Evolutionary conservation across 1,284 basidiomycete genomes (phyloP).

Genomic region (Anthracocystis walkeri): DNA sequence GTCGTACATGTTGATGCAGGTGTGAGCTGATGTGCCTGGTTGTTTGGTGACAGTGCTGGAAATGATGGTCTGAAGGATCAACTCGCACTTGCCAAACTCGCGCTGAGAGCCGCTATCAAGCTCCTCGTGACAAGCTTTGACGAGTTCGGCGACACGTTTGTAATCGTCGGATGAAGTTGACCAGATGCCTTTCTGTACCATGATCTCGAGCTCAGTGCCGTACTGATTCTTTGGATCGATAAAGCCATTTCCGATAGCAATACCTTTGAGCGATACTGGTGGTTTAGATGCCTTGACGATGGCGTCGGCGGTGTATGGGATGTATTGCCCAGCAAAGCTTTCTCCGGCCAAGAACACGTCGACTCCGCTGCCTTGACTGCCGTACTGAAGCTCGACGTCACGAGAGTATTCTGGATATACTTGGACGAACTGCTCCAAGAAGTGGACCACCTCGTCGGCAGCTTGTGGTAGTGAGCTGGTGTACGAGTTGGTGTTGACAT

Average conservation of each 20-base stretch:
- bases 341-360: constrained; percentile 69
- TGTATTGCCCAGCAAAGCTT: constrained; percentile 57
- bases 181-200: constrained; percentile 82
- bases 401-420: constrained; percentile 87
- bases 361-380: constrained; percentile 77
- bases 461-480: constrained; percentile 79
- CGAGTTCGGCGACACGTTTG: constrained; percentile 67
- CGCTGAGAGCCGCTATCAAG: constrained; percentile 74
- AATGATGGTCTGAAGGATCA: constrained; percentile 77
- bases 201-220: constrained; percentile 88
- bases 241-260: constrained; percentile 97
- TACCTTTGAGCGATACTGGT: constrained; percentile 77
- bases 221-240: constrained; percentile 91
- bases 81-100: constrained; percentile 77
- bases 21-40: constrained; percentile 66
- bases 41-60: constrained; percentile 71
- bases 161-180: constrained; percentile 78
- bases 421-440: constrained; percentile 85
- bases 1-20: constrained; percentile 96
- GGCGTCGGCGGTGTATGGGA: constrained; percentile 77
- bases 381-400: constrained; percentile 41
- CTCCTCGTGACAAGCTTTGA: constrained; percentile 76
- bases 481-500: constrained; percentile 85
- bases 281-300: constrained; percentile 78
- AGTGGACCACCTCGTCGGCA: constrained; percentile 82